phyloP scores from a whole-genome alignment of 2,329 filamentous ascomycete genomes.

The Neurospora crassa region DNA sequence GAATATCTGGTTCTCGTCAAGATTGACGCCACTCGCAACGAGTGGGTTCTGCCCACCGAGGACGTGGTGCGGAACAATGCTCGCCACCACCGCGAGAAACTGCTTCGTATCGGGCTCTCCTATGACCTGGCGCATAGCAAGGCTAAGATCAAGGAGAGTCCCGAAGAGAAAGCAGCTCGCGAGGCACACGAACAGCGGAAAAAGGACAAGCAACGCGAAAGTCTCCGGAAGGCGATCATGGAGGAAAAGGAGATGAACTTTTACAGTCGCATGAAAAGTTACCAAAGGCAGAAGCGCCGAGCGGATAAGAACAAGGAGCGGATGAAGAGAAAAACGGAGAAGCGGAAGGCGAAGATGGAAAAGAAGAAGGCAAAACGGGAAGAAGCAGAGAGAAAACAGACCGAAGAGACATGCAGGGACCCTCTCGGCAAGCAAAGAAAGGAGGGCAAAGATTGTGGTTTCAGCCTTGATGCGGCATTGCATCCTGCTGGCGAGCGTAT shows the following conservation, averaged over 20 bases:
- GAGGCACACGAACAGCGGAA: constrained; percentile 38
- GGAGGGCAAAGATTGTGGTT: neutral
- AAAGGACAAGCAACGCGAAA: constrained; percentile 40
- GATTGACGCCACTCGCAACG: constrained; percentile 40
- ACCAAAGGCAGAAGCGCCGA: constrained; percentile 27
- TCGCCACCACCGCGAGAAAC: constrained; percentile 43
- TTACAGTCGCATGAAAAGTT: constrained; percentile 27
- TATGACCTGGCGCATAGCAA: constrained; percentile 54
- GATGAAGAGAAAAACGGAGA: constrained; percentile 21
- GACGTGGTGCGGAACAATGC: constrained; percentile 46
- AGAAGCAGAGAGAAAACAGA: constrained; percentile 5
- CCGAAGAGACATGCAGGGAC: constrained; percentile 3
- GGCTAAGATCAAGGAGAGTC: constrained; percentile 39
- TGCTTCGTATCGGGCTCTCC: constrained; percentile 46
- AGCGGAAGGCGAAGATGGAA: constrained; percentile 21
- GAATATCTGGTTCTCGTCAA: constrained; percentile 49
- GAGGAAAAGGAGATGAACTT: constrained; percentile 27
- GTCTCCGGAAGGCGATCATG: constrained; percentile 33
- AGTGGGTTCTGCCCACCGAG: constrained; percentile 36
- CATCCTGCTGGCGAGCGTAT: neutral
- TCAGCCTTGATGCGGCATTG: neutral
- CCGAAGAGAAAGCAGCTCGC: constrained; percentile 38
- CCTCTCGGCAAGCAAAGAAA: constrained; percentile 9
- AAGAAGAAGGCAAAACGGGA: constrained; percentile 22
- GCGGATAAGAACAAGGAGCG: constrained; percentile 27